Evolutionary conservation across 78 protist species (phyloP), one percentile per base, ranked within the genome.

Genomic region (Dictyostelium intermedium): DNA sequence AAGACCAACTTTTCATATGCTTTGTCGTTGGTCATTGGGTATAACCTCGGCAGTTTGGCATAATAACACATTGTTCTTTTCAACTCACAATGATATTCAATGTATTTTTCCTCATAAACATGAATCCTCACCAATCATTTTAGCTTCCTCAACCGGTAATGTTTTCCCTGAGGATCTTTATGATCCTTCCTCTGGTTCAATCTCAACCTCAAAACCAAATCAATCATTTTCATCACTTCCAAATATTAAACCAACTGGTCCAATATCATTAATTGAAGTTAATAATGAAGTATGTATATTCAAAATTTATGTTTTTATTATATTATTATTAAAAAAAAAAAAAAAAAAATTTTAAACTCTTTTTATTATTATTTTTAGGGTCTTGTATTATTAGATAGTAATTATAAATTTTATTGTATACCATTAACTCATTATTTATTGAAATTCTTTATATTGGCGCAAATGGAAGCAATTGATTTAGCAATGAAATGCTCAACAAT

Each of bases 381-480:
- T 5, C 39, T 89, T 20, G 39, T 89, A 11, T 66, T 69, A 14
- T 27, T 89, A 5, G 94, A 89, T 23, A 63, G 83, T 18, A 89
- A 69, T 77, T 34, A 89, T 47, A 83, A 74, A 34, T 89, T 89
- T 84, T 80, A 89, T 50, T 80, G 94, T 70, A 13, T 89, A 6
- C 94, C 94, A 56, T 35, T 89, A 34, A 80, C 94, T 9, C 94
- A 89, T 77, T 89, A 89, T 80, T 30, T 89, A 23, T 89, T 89
- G 13, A 89, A 89, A 81, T 89, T 89, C 87, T 80, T 78, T 27
- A 60, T 81, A 32, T 56, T 89, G n/a, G 81, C 79, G 2, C 94
- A 89, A 47, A 78, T 80, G 87, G 94, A 89, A 25, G 30, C 84
- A 27, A 32, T 69, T 43, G 94, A 89, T 8, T 35, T 43, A 2